Evolutionary conservation across 2,329 filamentous ascomycete genomes (phyloP).

Genomic region (Microcyclosporella mali): DNA sequence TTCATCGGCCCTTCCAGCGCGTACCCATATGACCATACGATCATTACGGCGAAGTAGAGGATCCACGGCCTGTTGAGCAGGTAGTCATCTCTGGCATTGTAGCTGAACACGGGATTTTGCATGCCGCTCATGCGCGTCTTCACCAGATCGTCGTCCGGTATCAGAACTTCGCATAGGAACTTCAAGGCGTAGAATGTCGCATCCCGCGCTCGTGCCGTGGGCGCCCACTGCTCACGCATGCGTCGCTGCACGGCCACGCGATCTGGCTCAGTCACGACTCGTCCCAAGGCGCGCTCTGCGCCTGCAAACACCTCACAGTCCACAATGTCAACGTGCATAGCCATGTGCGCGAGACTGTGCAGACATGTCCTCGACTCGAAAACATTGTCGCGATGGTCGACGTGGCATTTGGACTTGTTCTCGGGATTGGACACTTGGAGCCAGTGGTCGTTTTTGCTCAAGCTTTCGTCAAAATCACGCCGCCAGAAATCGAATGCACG

Average conservation of each 20-base stretch:
- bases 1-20: slow-evolving; percentile 70
- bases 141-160: slow-evolving; percentile 49
- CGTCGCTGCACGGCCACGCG: slow-evolving; percentile 71
- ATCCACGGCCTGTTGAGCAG: slow-evolving; percentile 92
- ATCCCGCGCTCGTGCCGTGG: slow-evolving; percentile 78
- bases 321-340: slow-evolving; percentile 95
- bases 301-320: slow-evolving; percentile 95
- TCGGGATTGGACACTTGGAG: slow-evolving; percentile 32
- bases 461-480: slow-evolving; percentile 76
- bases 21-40: slow-evolving; percentile 93
- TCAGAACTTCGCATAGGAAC: slow-evolving; percentile 77
- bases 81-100: slow-evolving; percentile 80
- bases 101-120: slow-evolving; percentile 43
- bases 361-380: slow-evolving; percentile 85
- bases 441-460: slow-evolving; percentile 50
- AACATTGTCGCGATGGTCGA: slow-evolving; percentile 58
- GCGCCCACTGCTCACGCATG: slow-evolving; percentile 86
- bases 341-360: slow-evolving; percentile 93
- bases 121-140: slow-evolving; percentile 6
- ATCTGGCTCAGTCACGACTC: slow-evolving; percentile 76
- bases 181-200: slow-evolving; percentile 88
- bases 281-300: slow-evolving; percentile 75
- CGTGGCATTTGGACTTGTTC: slow-evolving; percentile 21
- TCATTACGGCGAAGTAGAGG: slow-evolving; percentile 82
- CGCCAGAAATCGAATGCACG: slow-evolving; percentile 93